Base-by-base conservation (phyloP, 208 protist genomes). In the Trypanosomatidae sp. region DNA sequence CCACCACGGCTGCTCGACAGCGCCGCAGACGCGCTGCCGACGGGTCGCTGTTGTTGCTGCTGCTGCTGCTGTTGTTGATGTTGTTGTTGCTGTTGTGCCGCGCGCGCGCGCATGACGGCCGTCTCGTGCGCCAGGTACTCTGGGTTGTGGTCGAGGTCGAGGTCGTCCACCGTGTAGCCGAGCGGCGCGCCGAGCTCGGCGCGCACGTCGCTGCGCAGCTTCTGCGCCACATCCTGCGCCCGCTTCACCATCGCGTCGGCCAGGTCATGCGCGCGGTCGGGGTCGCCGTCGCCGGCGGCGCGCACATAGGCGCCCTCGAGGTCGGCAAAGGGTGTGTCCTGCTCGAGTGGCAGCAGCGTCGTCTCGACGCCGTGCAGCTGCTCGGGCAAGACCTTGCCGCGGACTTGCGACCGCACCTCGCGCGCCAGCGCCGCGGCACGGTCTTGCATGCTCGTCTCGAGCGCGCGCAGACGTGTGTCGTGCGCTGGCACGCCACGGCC, bases 381-480 rank as follows among this genome's bases (percentile, higher is more conserved):
- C 30, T 63, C 33, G 16, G 60, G 67, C 22, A 88, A 52, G 32
- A 75, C 49, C 35, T 41, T 32, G 4, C 53, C 25, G 16, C 69
- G 71, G 22, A 67, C 64, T 33, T 67, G 53, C 37, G 67, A 54
- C 45, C 69, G 81, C 49, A 80, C 33, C 20, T 47, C 55, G 23
- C 64, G 64, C 16, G 75, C 69, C 37, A 85, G 35, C 42, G 61
- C 66, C 22, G 67, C 56, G 21, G 65, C 66, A 37, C 68, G 75
- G 20, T 66, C 50, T 55, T 84, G 80, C 76, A 91, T 75, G 18
- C 65, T 33, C n/a, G 47, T 45, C 63, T 87, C 67, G 6, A 91
- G 43, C 6, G 78, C 53, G n/a, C 49, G 38, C 30, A 83, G 49
- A 20, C 61, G 48, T 6, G 61, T 61, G 42, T 73, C 60, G 21